Base-by-base conservation (phyloP, 1,284 basidiomycete genomes). In the Thelephora terrestris region DNA sequence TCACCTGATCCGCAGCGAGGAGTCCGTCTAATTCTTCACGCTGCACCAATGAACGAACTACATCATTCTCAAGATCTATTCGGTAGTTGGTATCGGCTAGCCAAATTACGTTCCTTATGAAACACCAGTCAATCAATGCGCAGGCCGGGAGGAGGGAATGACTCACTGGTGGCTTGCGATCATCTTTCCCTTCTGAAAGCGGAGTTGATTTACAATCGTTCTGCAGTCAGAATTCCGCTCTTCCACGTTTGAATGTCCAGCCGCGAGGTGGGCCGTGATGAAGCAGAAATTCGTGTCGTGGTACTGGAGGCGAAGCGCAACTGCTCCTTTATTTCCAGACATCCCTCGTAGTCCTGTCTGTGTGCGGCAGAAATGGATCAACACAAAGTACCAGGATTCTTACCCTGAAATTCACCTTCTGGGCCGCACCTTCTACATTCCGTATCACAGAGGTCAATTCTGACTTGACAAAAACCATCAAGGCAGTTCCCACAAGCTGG, bases 271-370 rank as follows among this genome's bases (percentile, higher is more conserved):
- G 1, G 91, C 90, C 0, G 95, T 97, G 57, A 99, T 70, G 67
- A 99, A 93, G 67, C 96, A 99, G 58, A 99, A 85, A 43, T 79
- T 86, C 5, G 93, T 89, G 61, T 96, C 92, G 58, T 86, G 78
- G 56, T 91, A 87, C 38, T 97, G 86, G 51, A 99, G 71, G 18
- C 96, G 83, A 55, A 99, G 89, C 2, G 86, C 93, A 6, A 96
- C 90, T 9, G 91, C 94, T 20, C 91, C 91, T 68, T 95, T 99
- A 69, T 99, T 99, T 20, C 96, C 96, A 5, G 91, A 92, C 79
- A 99, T 92, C 14, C 96, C 96, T 49, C 91, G 81, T 35, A 99
- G 72, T 18, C 96, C 96, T 4, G 96, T 99, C 90, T 93, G 58
- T 18, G 9, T 29, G 7, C 2, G 42, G 27, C 43, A 37, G 20